phyloP scores from a whole-genome alignment of 257 asterid genomes.

The Misopates orontium region DNA sequence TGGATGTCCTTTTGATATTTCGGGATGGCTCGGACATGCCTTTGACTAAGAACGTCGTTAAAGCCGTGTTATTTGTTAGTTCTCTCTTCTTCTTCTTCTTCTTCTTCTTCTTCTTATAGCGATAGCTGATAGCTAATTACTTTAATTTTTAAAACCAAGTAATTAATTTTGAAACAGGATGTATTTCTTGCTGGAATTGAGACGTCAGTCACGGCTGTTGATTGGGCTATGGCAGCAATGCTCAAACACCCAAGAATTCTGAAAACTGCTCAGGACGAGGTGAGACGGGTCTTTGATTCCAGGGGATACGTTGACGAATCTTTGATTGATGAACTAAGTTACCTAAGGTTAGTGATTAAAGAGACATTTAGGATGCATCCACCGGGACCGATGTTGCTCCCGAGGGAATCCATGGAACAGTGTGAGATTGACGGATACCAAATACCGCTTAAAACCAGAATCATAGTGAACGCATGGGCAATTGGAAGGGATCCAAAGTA shows the following conservation, averaged over 20 bases:
- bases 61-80: slow-evolving; percentile 25
- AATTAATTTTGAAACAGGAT: background rate
- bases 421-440: slow-evolving; percentile 27
- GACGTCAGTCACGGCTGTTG: slow-evolving; percentile 26
- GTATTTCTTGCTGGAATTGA: slow-evolving; percentile 26
- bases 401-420: slow-evolving; percentile 6
- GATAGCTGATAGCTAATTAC: no score
- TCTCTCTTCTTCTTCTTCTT: background rate
- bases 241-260: slow-evolving; percentile 17
- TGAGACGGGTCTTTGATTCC: slow-evolving; percentile 23
- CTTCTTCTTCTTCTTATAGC: background rate
- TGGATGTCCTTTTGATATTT: slow-evolving; percentile 27
- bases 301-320: background rate
- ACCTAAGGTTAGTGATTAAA: slow-evolving; percentile 23
- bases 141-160: background rate
- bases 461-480: slow-evolving; percentile 27
- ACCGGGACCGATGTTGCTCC: slow-evolving; percentile 17
- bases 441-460: slow-evolving; percentile 22
- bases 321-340: slow-evolving; percentile 2
- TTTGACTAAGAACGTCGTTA: slow-evolving; percentile 3
- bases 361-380: slow-evolving; percentile 29
- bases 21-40: slow-evolving; percentile 7
- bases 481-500: slow-evolving; percentile 24
- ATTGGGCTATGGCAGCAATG: slow-evolving; percentile 31
- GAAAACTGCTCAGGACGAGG: slow-evolving; percentile 30